These are phyloP conservation scores for Fusarium sublunatum DNA, from an alignment of 2,329 filamentous ascomycete species.

Conservation along the genomic window DNA sequence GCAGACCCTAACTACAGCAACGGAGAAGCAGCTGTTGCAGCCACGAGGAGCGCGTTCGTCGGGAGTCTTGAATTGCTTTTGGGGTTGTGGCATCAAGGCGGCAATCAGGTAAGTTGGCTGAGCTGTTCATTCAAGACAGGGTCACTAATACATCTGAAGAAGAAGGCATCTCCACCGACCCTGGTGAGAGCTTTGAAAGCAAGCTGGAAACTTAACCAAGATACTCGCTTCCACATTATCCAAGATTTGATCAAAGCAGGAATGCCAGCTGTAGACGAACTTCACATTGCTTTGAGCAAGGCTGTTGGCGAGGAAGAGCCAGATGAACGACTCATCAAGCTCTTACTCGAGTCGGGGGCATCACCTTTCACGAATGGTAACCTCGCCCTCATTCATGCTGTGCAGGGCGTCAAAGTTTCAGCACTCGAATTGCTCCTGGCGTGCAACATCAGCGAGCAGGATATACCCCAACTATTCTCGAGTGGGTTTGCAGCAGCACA, in stretches of 20 bases:
- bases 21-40: constrained; percentile 66
- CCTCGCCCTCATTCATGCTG: constrained; percentile 63
- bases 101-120: constrained; percentile 54
- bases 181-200: constrained; percentile 64
- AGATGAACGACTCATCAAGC: constrained; percentile 58
- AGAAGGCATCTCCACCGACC: constrained; percentile 60
- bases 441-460: constrained; percentile 54
- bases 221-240: constrained; percentile 61
- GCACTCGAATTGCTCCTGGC: constrained; percentile 58
- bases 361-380: constrained; percentile 64
- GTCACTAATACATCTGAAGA: constrained; percentile 48
- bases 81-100: constrained; percentile 56
- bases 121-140: constrained; percentile 5
- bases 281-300: constrained; percentile 63
- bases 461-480: constrained; percentile 59
- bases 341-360: constrained; percentile 63
- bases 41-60: constrained; percentile 63
- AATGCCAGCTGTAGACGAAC: constrained; percentile 59
- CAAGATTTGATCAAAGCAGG: constrained; percentile 64
- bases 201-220: constrained; percentile 62
- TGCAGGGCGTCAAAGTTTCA: constrained; percentile 53
- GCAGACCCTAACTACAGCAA: constrained; percentile 66
- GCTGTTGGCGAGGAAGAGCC: constrained; percentile 65
- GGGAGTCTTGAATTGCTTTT: constrained; percentile 63
- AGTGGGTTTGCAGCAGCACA: constrained; percentile 58